A percentile compares a stretch with the other conserved stretches of the same genome.
Conservation (phyloP, 352 stramenopile species). For the Phytophthora sp. region DNA sequence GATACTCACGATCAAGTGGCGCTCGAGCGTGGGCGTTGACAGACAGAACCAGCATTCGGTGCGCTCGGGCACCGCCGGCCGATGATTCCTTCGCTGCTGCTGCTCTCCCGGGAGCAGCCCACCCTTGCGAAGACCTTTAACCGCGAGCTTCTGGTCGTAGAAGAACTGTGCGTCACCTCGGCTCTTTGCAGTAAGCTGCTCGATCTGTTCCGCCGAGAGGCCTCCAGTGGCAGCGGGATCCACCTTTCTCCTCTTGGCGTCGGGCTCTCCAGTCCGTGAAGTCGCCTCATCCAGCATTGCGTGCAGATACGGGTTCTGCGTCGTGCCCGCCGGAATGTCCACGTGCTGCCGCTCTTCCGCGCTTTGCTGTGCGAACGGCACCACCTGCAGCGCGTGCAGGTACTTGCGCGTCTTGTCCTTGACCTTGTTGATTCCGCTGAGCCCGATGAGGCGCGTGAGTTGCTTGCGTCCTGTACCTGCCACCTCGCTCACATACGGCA, state of each 20-base stretch:
- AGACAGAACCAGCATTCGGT: constrained; percentile 88
- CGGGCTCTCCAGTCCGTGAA: constrained; percentile 22
- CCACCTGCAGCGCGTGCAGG: constrained; percentile 76
- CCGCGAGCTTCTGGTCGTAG: constrained; percentile 73
- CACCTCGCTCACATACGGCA: constrained; percentile 78
- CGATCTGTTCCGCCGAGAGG: constrained; percentile 71
- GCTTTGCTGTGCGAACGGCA: constrained; percentile 36
- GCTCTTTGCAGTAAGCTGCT: constrained; percentile 61
- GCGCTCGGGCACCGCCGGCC: constrained; percentile 52
- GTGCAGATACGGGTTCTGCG: constrained; percentile 71
- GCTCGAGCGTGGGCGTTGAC: constrained; percentile 76
- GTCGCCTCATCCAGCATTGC: constrained; percentile 32
- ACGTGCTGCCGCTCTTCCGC: constrained; percentile 37
- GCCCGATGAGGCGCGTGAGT: constrained; percentile 73
- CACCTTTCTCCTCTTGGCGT: constrained; percentile 51
- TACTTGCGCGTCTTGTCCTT: constrained; percentile 86
- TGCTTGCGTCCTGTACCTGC: constrained; percentile 51
- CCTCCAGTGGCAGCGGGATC: constrained; percentile 25
- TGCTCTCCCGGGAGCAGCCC: constrained; percentile 37
- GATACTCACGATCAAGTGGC: constrained; percentile 85
- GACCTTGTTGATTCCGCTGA: constrained; percentile 58
- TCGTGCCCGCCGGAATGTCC: constrained; percentile 75
- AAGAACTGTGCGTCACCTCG: constrained; percentile 62
- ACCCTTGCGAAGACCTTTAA: constrained; percentile 54
- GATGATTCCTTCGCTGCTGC: constrained; percentile 32